These are phyloP conservation scores for Pythium phragmiticola DNA, from an alignment of 352 stramenopile species.

Conservation along the genomic window DNA sequence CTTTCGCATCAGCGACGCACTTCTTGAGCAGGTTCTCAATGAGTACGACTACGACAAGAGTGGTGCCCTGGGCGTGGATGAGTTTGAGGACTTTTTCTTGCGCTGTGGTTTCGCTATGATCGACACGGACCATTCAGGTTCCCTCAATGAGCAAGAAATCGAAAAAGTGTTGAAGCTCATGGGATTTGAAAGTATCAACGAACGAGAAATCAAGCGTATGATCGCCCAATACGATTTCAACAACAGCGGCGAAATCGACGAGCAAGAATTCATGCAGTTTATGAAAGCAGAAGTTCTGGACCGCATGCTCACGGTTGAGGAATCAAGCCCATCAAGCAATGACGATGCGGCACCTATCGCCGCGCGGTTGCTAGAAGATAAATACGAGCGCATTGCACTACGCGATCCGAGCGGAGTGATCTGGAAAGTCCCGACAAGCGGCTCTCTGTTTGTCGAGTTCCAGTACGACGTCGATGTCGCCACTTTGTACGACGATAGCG, in stretches of 20 bases:
- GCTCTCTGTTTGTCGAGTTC: slow-evolving; percentile 41
- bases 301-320: background rate
- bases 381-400: slow-evolving; percentile 30
- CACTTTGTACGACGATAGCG: background rate
- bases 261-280: slow-evolving; percentile 72
- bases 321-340: background rate
- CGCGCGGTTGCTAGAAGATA: slow-evolving; percentile 21
- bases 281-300: slow-evolving; percentile 56
- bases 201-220: slow-evolving; percentile 45
- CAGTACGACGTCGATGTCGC: slow-evolving; percentile 20
- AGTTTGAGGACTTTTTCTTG: slow-evolving; percentile 60
- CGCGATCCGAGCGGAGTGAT: slow-evolving; percentile 31
- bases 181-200: slow-evolving; percentile 39
- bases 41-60: slow-evolving; percentile 61
- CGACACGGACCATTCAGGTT: slow-evolving; percentile 55
- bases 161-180: slow-evolving; percentile 49
- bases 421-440: slow-evolving; percentile 44
- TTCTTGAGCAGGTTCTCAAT: slow-evolving; percentile 34
- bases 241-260: slow-evolving; percentile 70
- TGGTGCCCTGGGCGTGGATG: slow-evolving; percentile 38
- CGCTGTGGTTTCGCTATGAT: slow-evolving; percentile 60
- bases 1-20: slow-evolving; percentile 35
- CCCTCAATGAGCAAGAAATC: slow-evolving; percentile 49
- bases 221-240: slow-evolving; percentile 66
- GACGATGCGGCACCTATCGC: slow-evolving; percentile 4